Evolutionary conservation across 2,329 filamentous ascomycete species (phyloP).

Genomic region (Lithohypha guttulata): DNA sequence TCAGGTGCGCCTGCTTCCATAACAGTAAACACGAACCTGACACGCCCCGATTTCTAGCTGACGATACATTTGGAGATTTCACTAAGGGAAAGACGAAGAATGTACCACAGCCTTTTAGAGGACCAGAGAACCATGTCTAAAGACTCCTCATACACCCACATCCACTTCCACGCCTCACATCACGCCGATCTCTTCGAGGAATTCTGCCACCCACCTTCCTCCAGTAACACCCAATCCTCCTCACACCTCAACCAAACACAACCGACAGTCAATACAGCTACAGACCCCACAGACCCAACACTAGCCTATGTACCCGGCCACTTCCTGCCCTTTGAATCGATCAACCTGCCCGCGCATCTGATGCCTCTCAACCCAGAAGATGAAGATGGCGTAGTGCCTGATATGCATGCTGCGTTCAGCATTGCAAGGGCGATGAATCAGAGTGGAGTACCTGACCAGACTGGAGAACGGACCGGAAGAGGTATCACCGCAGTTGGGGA

Average conservation of each 20-base stretch:
- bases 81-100: too few relatives aligned
- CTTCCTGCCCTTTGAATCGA: slow-evolving; percentile 46
- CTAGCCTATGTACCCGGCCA: slow-evolving; percentile 26
- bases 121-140: slow-evolving; percentile 35
- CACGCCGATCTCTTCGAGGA: slow-evolving; percentile 42
- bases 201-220: slow-evolving; percentile 36
- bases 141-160: slow-evolving; percentile 39
- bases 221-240: slow-evolving; percentile 13
- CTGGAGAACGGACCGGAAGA: slow-evolving; percentile 20
- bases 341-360: slow-evolving; percentile 49
- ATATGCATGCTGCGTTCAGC: slow-evolving; percentile 57
- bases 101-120: too few relatives aligned
- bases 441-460: slow-evolving; percentile 31
- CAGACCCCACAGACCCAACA: slow-evolving; percentile 11
- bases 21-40: too few relatives aligned
- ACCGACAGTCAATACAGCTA: background rate
- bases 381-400: slow-evolving; percentile 56
- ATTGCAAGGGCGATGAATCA: slow-evolving; percentile 49
- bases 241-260: slow-evolving; percentile 11
- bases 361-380: slow-evolving; percentile 56
- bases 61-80: too few relatives aligned
- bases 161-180: slow-evolving; percentile 39
- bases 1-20: too few relatives aligned
- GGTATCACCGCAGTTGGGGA: slow-evolving; percentile 13
- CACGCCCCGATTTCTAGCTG: too few relatives aligned